Evolutionary conservation across 139 green algal species (phyloP).

Genomic region (Chlorella sp.): DNA sequence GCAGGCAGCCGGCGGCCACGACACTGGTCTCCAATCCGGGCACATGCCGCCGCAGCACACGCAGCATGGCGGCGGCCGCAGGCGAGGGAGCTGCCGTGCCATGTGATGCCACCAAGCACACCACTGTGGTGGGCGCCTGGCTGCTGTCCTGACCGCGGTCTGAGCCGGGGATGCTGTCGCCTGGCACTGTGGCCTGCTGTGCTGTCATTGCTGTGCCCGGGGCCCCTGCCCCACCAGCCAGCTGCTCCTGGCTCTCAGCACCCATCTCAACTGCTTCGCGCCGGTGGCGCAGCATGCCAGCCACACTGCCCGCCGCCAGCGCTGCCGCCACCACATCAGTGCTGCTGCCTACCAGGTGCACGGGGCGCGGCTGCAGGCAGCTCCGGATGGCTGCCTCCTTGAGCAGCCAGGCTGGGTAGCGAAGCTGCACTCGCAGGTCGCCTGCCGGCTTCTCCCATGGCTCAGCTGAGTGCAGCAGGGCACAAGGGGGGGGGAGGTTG

Average conservation of each 20-base stretch:
- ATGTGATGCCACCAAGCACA: not conserved
- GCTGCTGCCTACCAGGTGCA: conserved; percentile 29
- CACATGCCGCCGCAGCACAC: conserved; percentile 7
- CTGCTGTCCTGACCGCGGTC: not conserved
- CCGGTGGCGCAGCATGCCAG: conserved; percentile 21
- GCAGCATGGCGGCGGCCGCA: not conserved
- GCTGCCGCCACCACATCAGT: conserved; percentile 8
- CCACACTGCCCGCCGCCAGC: conserved; percentile 23
- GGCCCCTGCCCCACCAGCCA: too few relatives aligned
- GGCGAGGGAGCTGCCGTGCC: not conserved
- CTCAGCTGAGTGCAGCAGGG: not conserved
- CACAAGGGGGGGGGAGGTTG: too few relatives aligned
- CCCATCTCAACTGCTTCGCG: conserved; percentile 4
- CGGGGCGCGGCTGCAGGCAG: not conserved
- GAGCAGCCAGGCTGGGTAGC: conserved; percentile 38
- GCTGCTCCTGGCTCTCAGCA: not conserved
- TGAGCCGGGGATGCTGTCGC: not conserved
- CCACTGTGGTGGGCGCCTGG: not conserved
- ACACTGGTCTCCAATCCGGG: not conserved
- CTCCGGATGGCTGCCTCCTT: not conserved
- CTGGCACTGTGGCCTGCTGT: not conserved
- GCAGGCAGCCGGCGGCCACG: not conserved
- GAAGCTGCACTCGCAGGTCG: conserved; percentile 23
- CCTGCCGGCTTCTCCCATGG: conserved; percentile 40
- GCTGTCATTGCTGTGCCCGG: too few relatives aligned